Percentiles rank a stretch among this genome's conserved stretches.
Evolutionary conservation across 306 rosid species (phyloP).

Genomic region (Quercus engelmannii): DNA sequence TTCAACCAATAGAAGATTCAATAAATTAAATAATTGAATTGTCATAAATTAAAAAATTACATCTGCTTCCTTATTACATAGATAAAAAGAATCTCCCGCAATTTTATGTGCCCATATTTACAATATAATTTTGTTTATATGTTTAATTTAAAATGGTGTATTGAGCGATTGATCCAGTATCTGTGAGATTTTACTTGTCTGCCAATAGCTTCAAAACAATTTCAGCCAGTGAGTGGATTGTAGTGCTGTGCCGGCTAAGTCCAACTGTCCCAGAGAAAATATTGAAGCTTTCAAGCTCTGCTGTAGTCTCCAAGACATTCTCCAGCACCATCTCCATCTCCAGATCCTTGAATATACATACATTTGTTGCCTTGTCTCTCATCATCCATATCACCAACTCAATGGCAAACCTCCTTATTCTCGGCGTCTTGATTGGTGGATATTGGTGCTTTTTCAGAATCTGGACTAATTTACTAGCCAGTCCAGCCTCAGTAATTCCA

Average conservation of each 20-base stretch:
- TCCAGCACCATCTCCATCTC: slow-evolving; percentile 66
- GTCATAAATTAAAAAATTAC: not conserved
- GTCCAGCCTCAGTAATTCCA: slow-evolving; percentile 50
- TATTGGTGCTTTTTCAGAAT: slow-evolving; percentile 57
- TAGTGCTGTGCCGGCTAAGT: slow-evolving; percentile 61
- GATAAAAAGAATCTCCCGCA: slow-evolving; percentile 2
- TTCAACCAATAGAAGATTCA: not conserved
- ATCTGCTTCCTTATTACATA: not conserved
- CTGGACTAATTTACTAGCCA: slow-evolving; percentile 51
- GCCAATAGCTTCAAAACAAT: slow-evolving; percentile 54
- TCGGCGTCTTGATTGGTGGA: slow-evolving; percentile 72
- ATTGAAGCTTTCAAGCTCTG: slow-evolving; percentile 96
- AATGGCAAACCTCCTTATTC: slow-evolving; percentile 79
- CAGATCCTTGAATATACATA: slow-evolving; percentile 43
- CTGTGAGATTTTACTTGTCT: slow-evolving; percentile 20
- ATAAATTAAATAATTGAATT: not conserved
- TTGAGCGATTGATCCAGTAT: slow-evolving; percentile 1
- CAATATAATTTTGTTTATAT: not conserved
- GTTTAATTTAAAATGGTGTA: not conserved
- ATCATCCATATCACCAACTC: slow-evolving; percentile 92
- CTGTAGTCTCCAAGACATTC: slow-evolving; percentile 74
- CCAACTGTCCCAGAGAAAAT: slow-evolving; percentile 90
- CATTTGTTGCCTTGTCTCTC: slow-evolving; percentile 54
- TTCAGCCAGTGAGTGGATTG: slow-evolving; percentile 78
- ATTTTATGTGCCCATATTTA: not conserved